Conservation (phyloP, 2,329 filamentous ascomycete genomes). For the Ophiostoma australiae region DNA sequence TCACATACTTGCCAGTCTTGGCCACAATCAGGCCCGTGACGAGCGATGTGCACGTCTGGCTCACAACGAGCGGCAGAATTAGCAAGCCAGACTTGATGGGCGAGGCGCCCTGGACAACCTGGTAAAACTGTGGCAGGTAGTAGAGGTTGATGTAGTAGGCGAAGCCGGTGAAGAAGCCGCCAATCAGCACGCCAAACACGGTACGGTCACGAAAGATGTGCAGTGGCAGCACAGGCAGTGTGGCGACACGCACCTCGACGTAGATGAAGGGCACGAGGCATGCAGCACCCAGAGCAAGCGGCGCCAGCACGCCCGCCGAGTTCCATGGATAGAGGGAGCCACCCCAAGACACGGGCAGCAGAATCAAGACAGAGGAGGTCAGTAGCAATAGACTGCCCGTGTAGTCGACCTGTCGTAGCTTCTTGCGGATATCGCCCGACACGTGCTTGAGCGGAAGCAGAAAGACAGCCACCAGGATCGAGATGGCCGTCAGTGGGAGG, state of each 20-base stretch:
- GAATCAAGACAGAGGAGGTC: not conserved
- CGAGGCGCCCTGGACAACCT: conserved; percentile 25
- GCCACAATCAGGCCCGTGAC: conserved; percentile 21
- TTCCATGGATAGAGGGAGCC: not conserved
- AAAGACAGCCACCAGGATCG: conserved; percentile 24
- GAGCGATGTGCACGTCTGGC: conserved; percentile 25
- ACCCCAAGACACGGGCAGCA: conserved; percentile 1
- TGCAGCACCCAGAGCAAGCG: conserved; percentile 15
- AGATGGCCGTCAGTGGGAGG: conserved; percentile 23
- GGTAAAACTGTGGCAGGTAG: conserved; percentile 27
- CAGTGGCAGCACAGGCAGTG: conserved; percentile 17
- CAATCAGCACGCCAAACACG: conserved; percentile 19
- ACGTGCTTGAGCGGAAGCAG: conserved; percentile 25
- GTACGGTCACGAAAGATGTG: conserved; percentile 24
- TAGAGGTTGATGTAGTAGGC: conserved; percentile 26
- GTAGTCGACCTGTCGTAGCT: not conserved
- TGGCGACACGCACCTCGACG: conserved; percentile 18
- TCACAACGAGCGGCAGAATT: conserved; percentile 24
- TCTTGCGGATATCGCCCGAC: conserved; percentile 19
- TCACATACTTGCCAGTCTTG: conserved; percentile 24
- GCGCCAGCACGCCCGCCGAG: not conserved
- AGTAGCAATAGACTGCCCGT: not conserved
- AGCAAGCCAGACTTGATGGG: conserved; percentile 25
- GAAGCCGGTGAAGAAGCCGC: conserved; percentile 26
- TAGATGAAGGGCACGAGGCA: conserved; percentile 21